Base-by-base conservation (phyloP, 129 eudicot species). In the Solidago caesia region DNA sequence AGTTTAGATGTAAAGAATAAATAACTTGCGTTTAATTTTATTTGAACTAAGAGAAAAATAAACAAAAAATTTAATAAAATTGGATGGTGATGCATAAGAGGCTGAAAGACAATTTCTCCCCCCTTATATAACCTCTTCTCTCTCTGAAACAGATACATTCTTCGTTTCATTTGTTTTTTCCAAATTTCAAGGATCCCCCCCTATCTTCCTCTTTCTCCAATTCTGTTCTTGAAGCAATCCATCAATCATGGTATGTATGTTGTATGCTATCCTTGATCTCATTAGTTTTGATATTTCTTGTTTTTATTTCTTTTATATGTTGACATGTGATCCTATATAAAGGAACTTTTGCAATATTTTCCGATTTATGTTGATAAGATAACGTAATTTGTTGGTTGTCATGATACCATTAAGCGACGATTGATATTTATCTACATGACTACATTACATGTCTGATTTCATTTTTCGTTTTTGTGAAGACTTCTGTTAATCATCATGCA, bases 161-260 rank as follows among this genome's bases (percentile, higher is more conserved):
- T 75, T 60, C 67, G 68, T 80, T 74, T 80, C 80, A 68, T 75
- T 75, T 62, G 66, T 80, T 75, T 76, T 76, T 74, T 45, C 85
- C 81, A 67, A 11, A 64, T 80, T 80, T 79, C 77, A 79, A 80
- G 89, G 87, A 88, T 85, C 85, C 77, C 77, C 67, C 29, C 21
- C 21, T 21, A 21, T 63, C 47, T 10, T 13, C 14, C 72, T 25
- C 53, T 56, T 57, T 77, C 58, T 45, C 44, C 62, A 33, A 12
- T 72, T 39, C 53, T 63, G 44, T 44, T 72, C 70, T 46, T 56
- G 45, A 47, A 59, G 45, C 26, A 15, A 73, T 46, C 58, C 74
- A 80, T 7, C 76, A 78, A 78, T 71, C 85, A 87, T 87, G 88
- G 91, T 87, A 81, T 26, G 82, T 68, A 47, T 71, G 7, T 25